A percentile compares a stretch with the other conserved stretches of the same genome.
phyloP scores from a whole-genome alignment of 345 rosid species.

The Salix dunnii region DNA sequence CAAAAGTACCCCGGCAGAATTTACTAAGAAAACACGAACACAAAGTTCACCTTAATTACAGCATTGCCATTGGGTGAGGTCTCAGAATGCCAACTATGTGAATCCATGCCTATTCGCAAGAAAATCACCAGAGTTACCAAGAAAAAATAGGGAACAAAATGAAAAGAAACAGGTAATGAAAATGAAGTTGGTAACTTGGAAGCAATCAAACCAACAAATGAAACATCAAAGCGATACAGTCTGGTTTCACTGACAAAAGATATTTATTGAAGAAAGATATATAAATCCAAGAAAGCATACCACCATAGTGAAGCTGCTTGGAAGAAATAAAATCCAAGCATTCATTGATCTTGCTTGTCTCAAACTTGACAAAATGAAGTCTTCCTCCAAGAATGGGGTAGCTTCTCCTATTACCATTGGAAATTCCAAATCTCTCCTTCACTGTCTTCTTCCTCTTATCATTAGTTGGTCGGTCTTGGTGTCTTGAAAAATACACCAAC shows the following conservation, averaged over 20 bases:
- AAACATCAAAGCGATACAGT: slow-evolving; percentile 1
- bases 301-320: slow-evolving; percentile 85
- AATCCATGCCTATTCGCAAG: slow-evolving; percentile 44
- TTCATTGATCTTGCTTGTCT: slow-evolving; percentile 81
- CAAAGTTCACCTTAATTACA: slow-evolving; percentile 50
- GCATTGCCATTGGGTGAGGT: slow-evolving; percentile 34
- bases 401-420: slow-evolving; percentile 79
- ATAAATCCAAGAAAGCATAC: slow-evolving; percentile 27
- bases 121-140: slow-evolving; percentile 1
- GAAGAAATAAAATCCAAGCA: slow-evolving; percentile 92
- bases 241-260: background rate
- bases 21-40: background rate
- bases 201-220: background rate
- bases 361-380: slow-evolving; percentile 92
- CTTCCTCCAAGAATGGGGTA: slow-evolving; percentile 97
- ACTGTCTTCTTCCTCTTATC: slow-evolving; percentile 69
- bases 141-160: background rate
- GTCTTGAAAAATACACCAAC: slow-evolving; percentile 94
- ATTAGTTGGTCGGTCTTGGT: slow-evolving; percentile 57
- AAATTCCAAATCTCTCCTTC: slow-evolving; percentile 71
- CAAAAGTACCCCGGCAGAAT: background rate
- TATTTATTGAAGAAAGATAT: background rate
- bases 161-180: slow-evolving; percentile 3
- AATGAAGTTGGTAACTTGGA: slow-evolving; percentile 10
- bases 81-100: slow-evolving; percentile 42